Conservation (phyloP, 2,329 filamentous ascomycete species). For the Pyrenophora graminea region DNA sequence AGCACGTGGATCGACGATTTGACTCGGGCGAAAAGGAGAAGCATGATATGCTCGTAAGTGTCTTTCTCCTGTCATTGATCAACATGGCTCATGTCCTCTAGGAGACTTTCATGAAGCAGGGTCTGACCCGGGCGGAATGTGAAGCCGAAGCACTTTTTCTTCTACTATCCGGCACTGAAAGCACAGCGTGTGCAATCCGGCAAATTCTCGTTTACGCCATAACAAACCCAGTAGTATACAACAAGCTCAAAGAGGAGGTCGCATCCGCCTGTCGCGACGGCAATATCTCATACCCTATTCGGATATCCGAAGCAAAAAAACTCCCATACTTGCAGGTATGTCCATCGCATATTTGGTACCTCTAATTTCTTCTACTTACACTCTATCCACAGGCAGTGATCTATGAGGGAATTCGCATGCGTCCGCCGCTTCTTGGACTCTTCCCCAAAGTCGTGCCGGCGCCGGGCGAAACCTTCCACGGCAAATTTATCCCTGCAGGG, state of each 20-base stretch:
- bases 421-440: constrained; percentile 9
- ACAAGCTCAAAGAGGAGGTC: constrained; percentile 11
- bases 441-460: constrained; percentile 3
- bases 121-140: too few species aligned
- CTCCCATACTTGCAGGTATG: constrained; percentile 21
- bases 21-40: too few species aligned
- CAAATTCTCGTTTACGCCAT: constrained; percentile 11
- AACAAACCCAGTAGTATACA: constrained; percentile 8
- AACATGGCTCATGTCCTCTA: too few species aligned
- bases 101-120: too few species aligned
- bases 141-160: too few species aligned
- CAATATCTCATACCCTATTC: constrained; percentile 10
- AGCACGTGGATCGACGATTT: too few species aligned
- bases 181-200: background rate
- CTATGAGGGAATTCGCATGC: constrained; percentile 38
- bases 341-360: background rate
- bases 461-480: background rate
- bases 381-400: constrained; percentile 7
- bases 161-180: too few species aligned
- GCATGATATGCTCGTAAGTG: too few species aligned
- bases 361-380: too few species aligned
- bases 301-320: constrained; percentile 5
- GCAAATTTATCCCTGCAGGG: background rate
- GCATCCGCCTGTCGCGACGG: background rate
- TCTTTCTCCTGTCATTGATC: too few species aligned